These are phyloP conservation scores for Scleroderma bovista DNA, from an alignment of 768 basidiomycete genomes.

Conservation along the genomic window DNA sequence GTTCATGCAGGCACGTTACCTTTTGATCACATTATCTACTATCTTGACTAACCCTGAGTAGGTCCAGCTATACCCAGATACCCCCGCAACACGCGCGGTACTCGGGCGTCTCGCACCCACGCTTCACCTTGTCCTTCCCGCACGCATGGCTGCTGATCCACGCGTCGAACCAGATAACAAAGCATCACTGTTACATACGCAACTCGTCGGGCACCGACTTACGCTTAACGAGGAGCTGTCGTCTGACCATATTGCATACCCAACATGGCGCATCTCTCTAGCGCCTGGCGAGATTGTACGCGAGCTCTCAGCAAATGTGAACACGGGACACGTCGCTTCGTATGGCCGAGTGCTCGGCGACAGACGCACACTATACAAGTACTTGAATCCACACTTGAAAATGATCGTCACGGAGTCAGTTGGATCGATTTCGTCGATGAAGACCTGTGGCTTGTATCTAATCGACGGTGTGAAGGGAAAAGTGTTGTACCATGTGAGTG, in stretches of 20 bases:
- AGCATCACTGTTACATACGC: conserved; percentile 21
- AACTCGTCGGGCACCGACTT: conserved; percentile 56
- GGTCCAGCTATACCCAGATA: conserved; percentile 68
- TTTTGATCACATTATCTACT: neutral
- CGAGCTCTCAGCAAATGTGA: conserved; percentile 41
- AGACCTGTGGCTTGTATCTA: conserved; percentile 61
- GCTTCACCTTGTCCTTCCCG: conserved; percentile 54
- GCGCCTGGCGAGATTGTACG: conserved; percentile 53
- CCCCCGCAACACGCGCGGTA: conserved; percentile 34
- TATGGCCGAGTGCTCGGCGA: conserved; percentile 83
- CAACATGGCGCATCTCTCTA: conserved; percentile 63
- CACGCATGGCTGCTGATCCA: conserved; percentile 20
- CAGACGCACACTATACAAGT: conserved; percentile 89
- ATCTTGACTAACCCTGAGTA: conserved; percentile 19
- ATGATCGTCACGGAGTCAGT: conserved; percentile 52
- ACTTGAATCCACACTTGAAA: conserved; percentile 78
- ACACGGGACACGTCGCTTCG: conserved; percentile 53
- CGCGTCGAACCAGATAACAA: neutral
- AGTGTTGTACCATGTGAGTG: conserved; percentile 57
- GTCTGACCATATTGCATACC: conserved; percentile 44
- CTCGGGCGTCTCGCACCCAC: conserved; percentile 41
- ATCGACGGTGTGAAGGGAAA: conserved; percentile 79
- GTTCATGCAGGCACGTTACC: conserved; percentile 57
- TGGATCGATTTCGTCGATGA: conserved; percentile 5
- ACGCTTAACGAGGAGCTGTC: conserved; percentile 37